Percentiles rank a stretch among this genome's conserved stretches.
phyloP scores from a whole-genome alignment of 306 rosid species.

The Gleditsia sinensis region DNA sequence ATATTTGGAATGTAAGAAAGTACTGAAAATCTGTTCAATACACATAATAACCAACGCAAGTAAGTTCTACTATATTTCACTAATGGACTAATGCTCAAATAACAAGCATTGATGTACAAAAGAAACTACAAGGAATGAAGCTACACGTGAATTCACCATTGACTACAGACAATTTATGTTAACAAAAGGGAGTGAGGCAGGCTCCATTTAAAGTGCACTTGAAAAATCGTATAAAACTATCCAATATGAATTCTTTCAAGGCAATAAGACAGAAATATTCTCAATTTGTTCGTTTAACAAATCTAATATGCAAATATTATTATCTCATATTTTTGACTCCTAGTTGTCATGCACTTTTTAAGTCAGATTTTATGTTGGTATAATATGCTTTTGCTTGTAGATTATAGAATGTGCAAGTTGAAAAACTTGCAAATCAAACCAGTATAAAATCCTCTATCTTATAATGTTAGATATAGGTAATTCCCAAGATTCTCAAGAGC shows the following conservation, averaged over 20 bases:
- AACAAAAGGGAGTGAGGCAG: neutral
- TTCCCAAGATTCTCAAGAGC: neutral
- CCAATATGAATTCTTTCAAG: neutral
- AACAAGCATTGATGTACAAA: neutral
- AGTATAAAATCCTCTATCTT: neutral
- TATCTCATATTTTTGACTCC: neutral
- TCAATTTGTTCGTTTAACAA: neutral
- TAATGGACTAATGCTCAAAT: neutral
- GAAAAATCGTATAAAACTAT: neutral
- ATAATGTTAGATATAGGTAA: neutral
- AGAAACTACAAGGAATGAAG: neutral
- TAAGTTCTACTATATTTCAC: constrained; percentile 3
- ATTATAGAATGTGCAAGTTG: neutral
- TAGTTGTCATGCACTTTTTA: neutral
- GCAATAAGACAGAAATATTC: neutral
- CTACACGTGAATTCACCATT: neutral
- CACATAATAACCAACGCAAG: constrained; percentile 16
- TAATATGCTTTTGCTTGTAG: neutral
- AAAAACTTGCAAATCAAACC: neutral
- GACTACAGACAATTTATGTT: neutral
- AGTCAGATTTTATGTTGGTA: neutral
- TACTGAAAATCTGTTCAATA: constrained; percentile 65
- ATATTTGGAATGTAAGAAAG: constrained; percentile 79
- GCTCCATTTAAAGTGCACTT: neutral
- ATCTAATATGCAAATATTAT: neutral